Evolutionary conservation across 306 rosid species (phyloP), one percentile per base, ranked within the genome.

Genomic region (Fragaria ananassa): DNA sequence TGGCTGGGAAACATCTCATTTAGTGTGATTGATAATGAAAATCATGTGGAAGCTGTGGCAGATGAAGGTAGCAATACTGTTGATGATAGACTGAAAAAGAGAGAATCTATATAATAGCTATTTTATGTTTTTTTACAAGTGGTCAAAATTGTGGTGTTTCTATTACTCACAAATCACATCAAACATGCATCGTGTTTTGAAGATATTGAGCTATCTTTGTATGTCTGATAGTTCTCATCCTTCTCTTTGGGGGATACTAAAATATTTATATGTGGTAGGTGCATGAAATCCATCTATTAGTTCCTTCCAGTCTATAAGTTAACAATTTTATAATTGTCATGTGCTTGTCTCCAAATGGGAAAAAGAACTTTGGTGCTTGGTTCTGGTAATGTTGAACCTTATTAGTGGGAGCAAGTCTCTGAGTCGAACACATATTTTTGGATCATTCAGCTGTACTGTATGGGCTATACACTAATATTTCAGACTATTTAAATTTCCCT

Each of bases 1-100:
- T 96, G 99, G 99, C 85, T 96, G 37, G 99, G 99, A 87, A 86
- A 96, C 82, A 80, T 92, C 76, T 88, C 97, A 34, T 96, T 92
- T 83, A 76, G 80, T 63, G 91, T 88, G 83, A 84, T 88, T 44
- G 99, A 96, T 83, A 91, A 92, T 84, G 99, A 96, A 88, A 91
- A 92, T 83, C 99, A 96, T 82, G 91, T 89, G 82, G 90, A 92
- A 86, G 88, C 85, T 72, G 81, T 89, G 78, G 96, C 78, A 72
- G 97, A 96, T 80, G 99, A 89, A 86, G 93, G 99, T 96, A 86
- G 80, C 83, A 42, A 27, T 65, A 27, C 27, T 27, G 27, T 19
- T 23, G 66, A 65, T 44, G 37, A 64, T 74, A 54, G 44, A 79
- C 34, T 35, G 45, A 58, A 58, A 68, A 50, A 9, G 31, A n/a